Conservation (phyloP, 2,329 filamentous ascomycete species). For the Colletotrichum spinosum region DNA sequence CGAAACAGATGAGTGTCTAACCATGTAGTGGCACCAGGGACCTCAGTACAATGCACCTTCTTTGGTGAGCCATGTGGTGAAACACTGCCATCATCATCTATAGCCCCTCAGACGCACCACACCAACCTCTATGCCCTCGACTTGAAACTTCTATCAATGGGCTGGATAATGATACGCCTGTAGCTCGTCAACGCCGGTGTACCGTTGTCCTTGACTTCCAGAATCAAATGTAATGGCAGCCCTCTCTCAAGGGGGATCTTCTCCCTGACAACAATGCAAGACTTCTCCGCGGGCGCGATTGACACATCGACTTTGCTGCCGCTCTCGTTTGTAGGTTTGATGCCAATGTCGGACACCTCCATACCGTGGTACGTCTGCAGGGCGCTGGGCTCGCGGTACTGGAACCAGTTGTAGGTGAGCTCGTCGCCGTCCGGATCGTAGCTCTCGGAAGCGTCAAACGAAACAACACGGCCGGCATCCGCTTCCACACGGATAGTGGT, state of each 20-base stretch:
- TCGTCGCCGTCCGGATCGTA: conserved; percentile 59
- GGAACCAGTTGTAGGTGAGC: conserved; percentile 61
- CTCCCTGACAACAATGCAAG: conserved; percentile 41
- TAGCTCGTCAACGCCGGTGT: conserved; percentile 58
- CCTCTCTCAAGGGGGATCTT: conserved; percentile 46
- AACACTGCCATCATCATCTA: neutral
- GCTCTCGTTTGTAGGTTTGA: conserved; percentile 41
- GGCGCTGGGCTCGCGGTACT: conserved; percentile 54
- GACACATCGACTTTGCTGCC: conserved; percentile 32
- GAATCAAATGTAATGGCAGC: conserved; percentile 59
- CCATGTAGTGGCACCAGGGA: too few relatives aligned
- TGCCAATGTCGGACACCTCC: conserved; percentile 52
- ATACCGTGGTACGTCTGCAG: conserved; percentile 54
- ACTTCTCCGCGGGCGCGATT: conserved; percentile 48
- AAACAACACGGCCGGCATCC: conserved; percentile 52
- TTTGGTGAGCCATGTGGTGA: too few relatives aligned
- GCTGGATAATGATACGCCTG: conserved; percentile 54
- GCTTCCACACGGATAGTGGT: conserved; percentile 53
- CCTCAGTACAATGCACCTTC: too few relatives aligned
- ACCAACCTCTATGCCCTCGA: neutral
- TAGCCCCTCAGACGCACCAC: neutral
- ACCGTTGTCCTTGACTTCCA: conserved; percentile 60
- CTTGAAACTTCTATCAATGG: conserved; percentile 43
- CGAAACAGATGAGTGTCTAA: too few relatives aligned
- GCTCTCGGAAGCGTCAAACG: conserved; percentile 56